phyloP scores from a whole-genome alignment of 805 yeast genomes.

The Yueomyces sp. region DNA sequence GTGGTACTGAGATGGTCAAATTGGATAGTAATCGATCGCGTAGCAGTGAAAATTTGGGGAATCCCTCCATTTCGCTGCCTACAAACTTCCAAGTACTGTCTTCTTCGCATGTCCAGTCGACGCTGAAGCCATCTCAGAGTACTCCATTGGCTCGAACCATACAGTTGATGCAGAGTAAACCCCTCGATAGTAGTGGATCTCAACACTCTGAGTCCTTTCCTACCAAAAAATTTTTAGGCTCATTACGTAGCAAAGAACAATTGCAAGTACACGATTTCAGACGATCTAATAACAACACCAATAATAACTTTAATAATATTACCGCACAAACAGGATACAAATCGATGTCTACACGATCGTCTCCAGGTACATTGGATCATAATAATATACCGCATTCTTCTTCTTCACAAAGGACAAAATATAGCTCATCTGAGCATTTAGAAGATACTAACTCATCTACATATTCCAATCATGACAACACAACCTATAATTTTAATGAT shows the following conservation, averaged over 20 bases:
- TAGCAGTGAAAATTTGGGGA: neutral
- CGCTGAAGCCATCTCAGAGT: neutral
- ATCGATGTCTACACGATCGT: too few species aligned
- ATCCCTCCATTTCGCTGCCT: neutral
- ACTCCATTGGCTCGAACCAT: neutral
- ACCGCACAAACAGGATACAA: neutral
- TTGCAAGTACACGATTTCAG: neutral
- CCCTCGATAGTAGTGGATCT: too few species aligned
- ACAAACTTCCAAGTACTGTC: neutral
- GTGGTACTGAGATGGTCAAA: slow-evolving; percentile 12
- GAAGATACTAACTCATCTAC: too few species aligned
- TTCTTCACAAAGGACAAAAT: too few species aligned
- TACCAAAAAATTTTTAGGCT: neutral
- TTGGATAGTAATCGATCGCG: slow-evolving; percentile 4
- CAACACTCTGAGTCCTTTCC: too few species aligned
- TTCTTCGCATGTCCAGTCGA: too few species aligned
- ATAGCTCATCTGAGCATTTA: too few species aligned
- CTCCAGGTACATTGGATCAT: too few species aligned
- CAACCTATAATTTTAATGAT: too few species aligned
- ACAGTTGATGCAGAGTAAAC: neutral
- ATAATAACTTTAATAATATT: too few species aligned
- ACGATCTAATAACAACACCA: neutral
- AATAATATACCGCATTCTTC: too few species aligned
- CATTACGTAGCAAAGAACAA: neutral
- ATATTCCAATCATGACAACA: too few species aligned